These are phyloP conservation scores for Suillus plorans DNA, from an alignment of 768 basidiomycete genomes.

Conservation along the genomic window DNA sequence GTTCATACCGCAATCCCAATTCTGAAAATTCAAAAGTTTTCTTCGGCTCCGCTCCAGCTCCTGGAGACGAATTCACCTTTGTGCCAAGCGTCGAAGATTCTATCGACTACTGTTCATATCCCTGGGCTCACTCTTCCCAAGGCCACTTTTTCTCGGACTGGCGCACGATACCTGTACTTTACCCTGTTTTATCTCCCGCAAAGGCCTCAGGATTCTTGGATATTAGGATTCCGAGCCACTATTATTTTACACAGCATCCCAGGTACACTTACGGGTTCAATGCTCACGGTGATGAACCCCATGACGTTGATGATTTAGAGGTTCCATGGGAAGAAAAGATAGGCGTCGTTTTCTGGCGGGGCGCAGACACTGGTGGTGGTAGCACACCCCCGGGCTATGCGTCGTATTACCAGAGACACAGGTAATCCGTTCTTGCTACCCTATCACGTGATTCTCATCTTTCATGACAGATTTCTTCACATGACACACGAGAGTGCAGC, in stretches of 20 bases:
- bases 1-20: conserved; percentile 61
- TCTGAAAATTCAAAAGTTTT: conserved; percentile 26
- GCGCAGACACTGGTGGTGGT: conserved; percentile 94
- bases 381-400: conserved; percentile 83
- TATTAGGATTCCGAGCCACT: conserved; percentile 93
- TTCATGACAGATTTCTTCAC: conserved; percentile 57
- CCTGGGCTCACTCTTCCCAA: conserved; percentile 84
- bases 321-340: conserved; percentile 85
- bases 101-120: conserved; percentile 76
- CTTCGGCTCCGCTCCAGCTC: conserved; percentile 22
- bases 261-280: conserved; percentile 94
- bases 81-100: conserved; percentile 55
- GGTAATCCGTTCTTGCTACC: conserved; percentile 40
- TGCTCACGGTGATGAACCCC: conserved; percentile 64
- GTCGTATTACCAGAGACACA: conserved; percentile 81
- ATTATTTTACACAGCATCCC: conserved; percentile 83
- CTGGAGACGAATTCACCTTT: conserved; percentile 66
- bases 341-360: conserved; percentile 92
- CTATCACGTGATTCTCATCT: background rate
- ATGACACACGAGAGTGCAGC: conserved; percentile 60
- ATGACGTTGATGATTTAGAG: conserved; percentile 84
- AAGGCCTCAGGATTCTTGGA: conserved; percentile 85
- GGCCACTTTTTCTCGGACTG: conserved; percentile 98
- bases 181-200: conserved; percentile 92
- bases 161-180: conserved; percentile 84